Evolutionary conservation across 1,284 basidiomycete species (phyloP).

Genomic region (Leccinum subrobustum): DNA sequence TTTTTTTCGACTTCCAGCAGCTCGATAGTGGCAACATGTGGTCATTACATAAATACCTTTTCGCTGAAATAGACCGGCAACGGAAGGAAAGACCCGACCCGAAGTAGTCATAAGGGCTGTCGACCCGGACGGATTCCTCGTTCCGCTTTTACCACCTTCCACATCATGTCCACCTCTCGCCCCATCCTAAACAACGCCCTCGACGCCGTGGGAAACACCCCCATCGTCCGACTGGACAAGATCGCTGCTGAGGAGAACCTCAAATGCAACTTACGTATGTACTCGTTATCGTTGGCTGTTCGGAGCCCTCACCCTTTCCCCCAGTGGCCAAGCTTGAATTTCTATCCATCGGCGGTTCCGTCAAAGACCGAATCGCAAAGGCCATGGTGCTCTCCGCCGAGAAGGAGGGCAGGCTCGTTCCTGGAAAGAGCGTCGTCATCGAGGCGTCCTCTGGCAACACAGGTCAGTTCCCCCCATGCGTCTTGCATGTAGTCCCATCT

Average conservation of each 20-base stretch:
- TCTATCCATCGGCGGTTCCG: constrained; percentile 88
- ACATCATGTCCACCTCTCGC: constrained; percentile 17
- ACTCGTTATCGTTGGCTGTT: background rate
- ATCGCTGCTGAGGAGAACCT: constrained; percentile 75
- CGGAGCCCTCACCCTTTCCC: background rate
- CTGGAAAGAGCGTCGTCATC: constrained; percentile 89
- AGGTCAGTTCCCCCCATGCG: constrained; percentile 48
- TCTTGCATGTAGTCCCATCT: background rate
- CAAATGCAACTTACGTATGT: constrained; percentile 87
- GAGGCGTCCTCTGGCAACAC: constrained; percentile 95
- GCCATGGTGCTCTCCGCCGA: constrained; percentile 97
- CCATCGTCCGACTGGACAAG: constrained; percentile 84
- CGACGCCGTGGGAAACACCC: constrained; percentile 88
- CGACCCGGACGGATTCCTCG: background rate
- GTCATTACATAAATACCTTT: background rate
- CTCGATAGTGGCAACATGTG: background rate
- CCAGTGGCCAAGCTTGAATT: constrained; percentile 90
- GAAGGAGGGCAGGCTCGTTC: constrained; percentile 79
- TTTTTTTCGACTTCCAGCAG: background rate
- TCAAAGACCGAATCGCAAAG: constrained; percentile 96
- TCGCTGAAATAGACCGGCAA: background rate
- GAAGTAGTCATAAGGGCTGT: constrained; percentile 7
- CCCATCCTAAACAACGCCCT: constrained; percentile 76
- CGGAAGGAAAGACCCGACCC: constrained; percentile 21
- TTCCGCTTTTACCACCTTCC: background rate